Base-by-base conservation (phyloP, 2,329 filamentous ascomycete species). In the Neonectria coccinea region DNA sequence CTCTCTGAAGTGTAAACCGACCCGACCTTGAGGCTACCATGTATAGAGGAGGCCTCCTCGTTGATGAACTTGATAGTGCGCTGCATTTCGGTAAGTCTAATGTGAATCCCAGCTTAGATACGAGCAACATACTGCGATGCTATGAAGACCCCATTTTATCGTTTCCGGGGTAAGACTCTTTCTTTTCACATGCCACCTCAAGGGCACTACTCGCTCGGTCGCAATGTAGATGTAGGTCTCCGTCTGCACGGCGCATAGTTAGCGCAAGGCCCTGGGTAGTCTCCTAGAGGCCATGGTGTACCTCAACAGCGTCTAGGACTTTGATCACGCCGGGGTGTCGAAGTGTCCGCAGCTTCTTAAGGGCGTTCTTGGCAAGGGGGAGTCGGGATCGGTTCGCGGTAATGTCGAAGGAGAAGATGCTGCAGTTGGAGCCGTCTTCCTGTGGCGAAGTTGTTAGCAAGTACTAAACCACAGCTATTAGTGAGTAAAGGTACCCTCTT, bases 1-100 rank as follows among this genome's bases (percentile, higher is more conserved):
- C 96, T 97, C 76, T 98, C 95, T 65, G 93, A 94, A 4, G 93
- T 96, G 79, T 94, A 99, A 68, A 99, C 86, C 0, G 95, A 97
- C 1, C 92, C 92, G 20, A 92, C 91, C 67, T 92, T 90, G 56
- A 99, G 83, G 73, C 89, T 93, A 53, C 94, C 96, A 74, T 99
- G 96, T 56, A 99, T 92, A 0, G 94, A 97, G 2, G 91, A 86
- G 3, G 94, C 96, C 70, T 99, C 96, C 52, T 92, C 90, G 75
- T 99, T 99, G 78, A 99, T 93, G 76, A 99, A 99, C 74, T 96
- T 97, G 70, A 98, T 81, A 0, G 96, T 98, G 76, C 93, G 92
- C 89, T 94, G 69, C 2, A n/a, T 3, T 16, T 25, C 12, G 14
- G 31, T 79, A 60, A 79, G 72, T 44, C 44, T 41, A 16, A 20